Base-by-base conservation (phyloP, 164 flowering plant genomes). In the Magnolia changhungtana region DNA sequence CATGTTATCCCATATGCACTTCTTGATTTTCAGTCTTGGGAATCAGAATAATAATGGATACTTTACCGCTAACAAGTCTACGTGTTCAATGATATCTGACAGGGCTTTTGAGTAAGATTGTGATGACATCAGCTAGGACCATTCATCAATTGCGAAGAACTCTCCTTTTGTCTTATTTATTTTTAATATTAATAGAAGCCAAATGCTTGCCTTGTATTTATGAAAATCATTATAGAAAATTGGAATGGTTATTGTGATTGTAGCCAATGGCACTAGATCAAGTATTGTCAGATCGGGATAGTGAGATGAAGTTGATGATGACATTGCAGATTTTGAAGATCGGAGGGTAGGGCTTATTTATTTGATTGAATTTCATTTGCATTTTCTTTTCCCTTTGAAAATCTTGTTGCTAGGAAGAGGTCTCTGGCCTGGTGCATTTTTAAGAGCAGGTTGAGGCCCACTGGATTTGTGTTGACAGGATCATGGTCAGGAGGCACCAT, bases 231-330 rank as follows among this genome's bases (percentile, higher is more conserved):
- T 55, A 13, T 74, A 37, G 21, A 45, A 50, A 52, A 24, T 14
- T 74, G 63, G 72, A 52, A 19, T 65, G 16, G 45, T 75, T 70
- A 27, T 79, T 80, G 64, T 79, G 59, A 24, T 83, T 88, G 81
- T 76, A 96, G 99, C 97, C 95, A n/a, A 96, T 96, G 99, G 93
- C 86, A 49, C 24, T 90, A 80, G 97, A 91, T 77, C 92, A 94
- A 89, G 96, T 94, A 63, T 78, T 89, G n/a, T 87, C 98, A n/a
- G 98, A 96, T 71, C 86, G 85, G 13, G 99, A 94, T 79, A 96
- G 99, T 79, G 99, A 80, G 98, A 94, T 82, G 99, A 96, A 87
- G 96, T 92, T 78, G 99, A 94, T 83, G 95, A 96, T 83, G 97
- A 92, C 78, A 89, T 96, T 82, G 98, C 97, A 49, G 99, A 94